Conservation (phyloP, 495 filamentous ascomycete genomes). For the Coniosporium apollinis region DNA sequence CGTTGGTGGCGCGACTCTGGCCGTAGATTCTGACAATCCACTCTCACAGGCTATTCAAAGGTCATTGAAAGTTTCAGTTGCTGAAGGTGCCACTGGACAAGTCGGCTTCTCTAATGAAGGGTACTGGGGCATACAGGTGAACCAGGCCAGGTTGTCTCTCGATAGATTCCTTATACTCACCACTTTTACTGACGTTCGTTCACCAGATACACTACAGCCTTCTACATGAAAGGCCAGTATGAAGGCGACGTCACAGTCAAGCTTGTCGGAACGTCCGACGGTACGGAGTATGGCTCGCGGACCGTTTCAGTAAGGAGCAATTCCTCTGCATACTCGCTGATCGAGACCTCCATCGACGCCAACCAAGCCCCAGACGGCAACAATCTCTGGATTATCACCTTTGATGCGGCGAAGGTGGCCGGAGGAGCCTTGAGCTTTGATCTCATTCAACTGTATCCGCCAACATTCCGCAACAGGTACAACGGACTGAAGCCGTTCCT, state of each 20-base stretch:
- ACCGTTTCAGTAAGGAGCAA: too few relatives aligned
- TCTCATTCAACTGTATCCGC: constrained; percentile 22
- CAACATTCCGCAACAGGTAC: constrained; percentile 21
- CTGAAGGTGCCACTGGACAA: neutral
- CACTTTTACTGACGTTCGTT: too few relatives aligned
- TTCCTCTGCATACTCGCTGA: too few relatives aligned
- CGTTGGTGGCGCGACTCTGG: too few relatives aligned
- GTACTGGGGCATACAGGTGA: constrained; percentile 13
- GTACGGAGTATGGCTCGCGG: too few relatives aligned
- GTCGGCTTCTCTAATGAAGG: constrained; percentile 18
- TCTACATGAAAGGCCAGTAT: constrained; percentile 19
- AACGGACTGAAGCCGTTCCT: constrained; percentile 20
- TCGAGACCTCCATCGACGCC: too few relatives aligned
- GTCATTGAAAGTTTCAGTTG: neutral
- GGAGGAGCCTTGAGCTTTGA: constrained; percentile 20
- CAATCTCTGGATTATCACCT: constrained; percentile 23
- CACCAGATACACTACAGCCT: constrained; percentile 14
- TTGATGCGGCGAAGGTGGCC: constrained; percentile 15
- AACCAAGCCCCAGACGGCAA: constrained; percentile 23
- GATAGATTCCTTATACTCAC: too few relatives aligned
- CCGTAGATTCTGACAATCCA: constrained; percentile 3
- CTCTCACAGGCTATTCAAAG: neutral
- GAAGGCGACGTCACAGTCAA: constrained; percentile 17
- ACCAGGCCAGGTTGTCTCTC: too few relatives aligned
- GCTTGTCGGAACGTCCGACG: too few relatives aligned